A percentile compares a stretch with the other conserved stretches of the same genome.
These are phyloP conservation scores for Pleurotus giganteus DNA, from an alignment of 768 basidiomycete species.

Conservation along the genomic window DNA sequence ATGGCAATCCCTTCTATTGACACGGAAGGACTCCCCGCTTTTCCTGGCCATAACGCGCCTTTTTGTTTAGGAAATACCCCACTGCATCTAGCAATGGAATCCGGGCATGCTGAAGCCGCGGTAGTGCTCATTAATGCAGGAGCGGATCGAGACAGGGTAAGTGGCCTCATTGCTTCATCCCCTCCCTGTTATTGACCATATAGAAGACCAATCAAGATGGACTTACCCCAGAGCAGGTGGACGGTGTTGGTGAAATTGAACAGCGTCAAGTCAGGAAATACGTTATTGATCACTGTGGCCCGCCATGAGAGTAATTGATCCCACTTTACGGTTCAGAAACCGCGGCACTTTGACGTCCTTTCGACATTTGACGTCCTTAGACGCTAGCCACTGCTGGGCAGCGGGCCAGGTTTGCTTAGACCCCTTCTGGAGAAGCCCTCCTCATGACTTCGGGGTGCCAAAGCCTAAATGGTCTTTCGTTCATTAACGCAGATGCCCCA, in stretches of 20 bases:
- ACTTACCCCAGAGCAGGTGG: constrained; percentile 83
- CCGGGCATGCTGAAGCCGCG: constrained; percentile 89
- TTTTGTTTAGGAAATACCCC: constrained; percentile 83
- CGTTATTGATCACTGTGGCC: constrained; percentile 72
- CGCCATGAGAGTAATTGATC: constrained; percentile 31
- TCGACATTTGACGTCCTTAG: not conserved
- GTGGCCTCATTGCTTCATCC: constrained; percentile 27
- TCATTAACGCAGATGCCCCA: not conserved
- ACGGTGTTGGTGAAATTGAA: constrained; percentile 88
- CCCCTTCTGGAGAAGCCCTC: not conserved
- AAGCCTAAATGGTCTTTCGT: not conserved
- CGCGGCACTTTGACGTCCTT: not conserved
- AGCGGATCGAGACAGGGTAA: constrained; percentile 85
- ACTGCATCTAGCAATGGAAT: constrained; percentile 96
- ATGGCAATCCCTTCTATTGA: not conserved
- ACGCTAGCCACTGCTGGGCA: too few species aligned
- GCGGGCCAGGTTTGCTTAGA: not conserved
- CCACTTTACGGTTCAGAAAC: not conserved
- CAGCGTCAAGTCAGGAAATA: constrained; percentile 79
- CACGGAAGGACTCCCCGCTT: constrained; percentile 13
- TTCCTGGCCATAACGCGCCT: constrained; percentile 16
- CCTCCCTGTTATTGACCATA: constrained; percentile 14
- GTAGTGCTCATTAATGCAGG: constrained; percentile 92
- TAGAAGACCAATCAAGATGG: constrained; percentile 78
- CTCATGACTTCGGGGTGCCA: not conserved